Base-by-base conservation (phyloP, 2,329 filamentous ascomycete genomes). In the Hymenoscyphus linearis region DNA sequence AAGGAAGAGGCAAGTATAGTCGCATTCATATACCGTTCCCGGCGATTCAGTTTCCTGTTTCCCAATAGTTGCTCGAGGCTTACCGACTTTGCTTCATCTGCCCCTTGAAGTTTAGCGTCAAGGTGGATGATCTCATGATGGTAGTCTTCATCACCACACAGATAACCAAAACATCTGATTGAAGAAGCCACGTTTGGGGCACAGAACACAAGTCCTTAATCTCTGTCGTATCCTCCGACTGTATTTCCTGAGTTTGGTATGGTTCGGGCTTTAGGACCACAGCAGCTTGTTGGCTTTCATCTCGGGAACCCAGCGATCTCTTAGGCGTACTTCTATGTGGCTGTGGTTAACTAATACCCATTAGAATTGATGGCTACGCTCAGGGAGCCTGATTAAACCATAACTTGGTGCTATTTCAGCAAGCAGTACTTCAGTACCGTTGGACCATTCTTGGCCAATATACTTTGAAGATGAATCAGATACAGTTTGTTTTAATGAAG, bases 11-110 rank as follows among this genome's bases (percentile, higher is more conserved):
- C 66, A 2, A 70, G 55, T 22, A 69, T 63, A 31, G 57, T 60
- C 1, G 68, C 68, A 54, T 69, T 55, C 37, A 63, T 67, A 40
- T 65, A 65, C 52, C 68, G 62, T 26, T 70, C 55, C 26, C 65
- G 61, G 3, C 66, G 40, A 44, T 44, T 69, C 0, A 69, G 57
- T 22, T 31, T 61, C 3, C 53, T 7, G 4, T 35, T 40, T 9
- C 53, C 53, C 12, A 70, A 59, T 13, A 69, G 53, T 4, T 57
- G 60, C 9, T 66, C 64, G 16, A 70, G 62, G 40, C 62, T 69
- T 14, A 67, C 58, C 9, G 22, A 40, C 22, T 55, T 25, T 10
- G 26, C n/a, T 40, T 40, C 36, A 7, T 16, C 12, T 44, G 47
- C 3, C n/a, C 5, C 18, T 50, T n/a, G 22, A 13, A 13, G n/a